Evolutionary conservation across 768 basidiomycete species (phyloP).

Genomic region (Fomitopsis pulvina): DNA sequence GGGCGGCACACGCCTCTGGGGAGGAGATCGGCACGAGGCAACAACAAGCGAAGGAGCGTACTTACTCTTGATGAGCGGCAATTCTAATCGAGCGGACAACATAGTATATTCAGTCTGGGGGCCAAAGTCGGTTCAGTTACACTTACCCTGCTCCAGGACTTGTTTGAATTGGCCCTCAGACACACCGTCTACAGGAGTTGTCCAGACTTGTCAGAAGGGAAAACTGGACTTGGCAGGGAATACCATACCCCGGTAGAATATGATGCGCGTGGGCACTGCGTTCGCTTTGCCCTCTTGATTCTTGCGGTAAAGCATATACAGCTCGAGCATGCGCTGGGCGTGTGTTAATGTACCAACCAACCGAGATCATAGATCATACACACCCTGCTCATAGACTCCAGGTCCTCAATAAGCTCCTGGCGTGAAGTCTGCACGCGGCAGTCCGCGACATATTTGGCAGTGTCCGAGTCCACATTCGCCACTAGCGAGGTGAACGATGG

Average conservation of each 20-base stretch:
- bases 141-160: conserved; percentile 47
- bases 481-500: conserved; percentile 82
- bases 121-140: too few relatives aligned
- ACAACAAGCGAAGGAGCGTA: not conserved
- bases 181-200: conserved; percentile 36
- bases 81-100: conserved; percentile 6
- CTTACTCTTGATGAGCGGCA: conserved; percentile 14
- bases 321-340: conserved; percentile 42
- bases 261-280: conserved; percentile 55
- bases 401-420: conserved; percentile 71
- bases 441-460: conserved; percentile 62
- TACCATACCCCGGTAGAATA: conserved; percentile 64
- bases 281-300: conserved; percentile 44
- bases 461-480: conserved; percentile 70
- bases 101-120: not conserved
- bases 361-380: conserved; percentile 1
- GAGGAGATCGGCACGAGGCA: not conserved
- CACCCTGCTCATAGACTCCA: conserved; percentile 60
- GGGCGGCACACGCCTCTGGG: conserved; percentile 54
- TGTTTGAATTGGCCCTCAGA: conserved; percentile 48
- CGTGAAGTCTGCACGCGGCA: conserved; percentile 61
- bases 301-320: conserved; percentile 54
- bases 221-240: not conserved
- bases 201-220: not conserved
- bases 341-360: not conserved